Base-by-base conservation (phyloP, 108 stramenopile species). In the Nannochloropsis gaditana region DNA sequence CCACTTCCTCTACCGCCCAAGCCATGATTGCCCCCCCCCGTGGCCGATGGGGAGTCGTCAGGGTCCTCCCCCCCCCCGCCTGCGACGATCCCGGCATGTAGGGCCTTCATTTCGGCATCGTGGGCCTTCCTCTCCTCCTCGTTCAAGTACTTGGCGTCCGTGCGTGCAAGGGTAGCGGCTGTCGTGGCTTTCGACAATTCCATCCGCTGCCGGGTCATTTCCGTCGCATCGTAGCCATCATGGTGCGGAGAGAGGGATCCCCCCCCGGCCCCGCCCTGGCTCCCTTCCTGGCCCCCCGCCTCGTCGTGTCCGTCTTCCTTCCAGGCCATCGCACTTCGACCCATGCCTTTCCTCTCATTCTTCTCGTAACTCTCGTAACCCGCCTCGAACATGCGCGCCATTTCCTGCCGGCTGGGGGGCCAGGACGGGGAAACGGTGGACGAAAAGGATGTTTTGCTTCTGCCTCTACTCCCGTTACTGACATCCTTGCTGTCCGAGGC, bases 311-410 rank as follows among this genome's bases (percentile, higher is more conserved):
- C 31, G 59, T n/a, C 15, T 73, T 73, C 59, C 59, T 73, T 73
- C 59, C 59, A 73, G 8, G 59, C 15, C 59, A 73, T 73, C 19
- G 59, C 59, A 4, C 59, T n/a, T n/a, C 59, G 59, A 6, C 59
- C 59, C 59, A 73, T 4, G 0, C 59, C 59, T 73, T 73, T 73
- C n/a, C n/a, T 73, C 15, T 73, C 59, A n/a, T 73, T 73, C n/a
- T 73, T 73, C n/a, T 73, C 59, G 59, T 73, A 73, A 73, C 59
- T 73, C n/a, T 73, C 59, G 59, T 73, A 73, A n/a, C 59, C 59
- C 6, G 59, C 59, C 59, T 73, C 59, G 59, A 73, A 73, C 59
- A 73, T 73, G 19, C n/a, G 59, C 59, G 59, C 59, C 19, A 73
- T 15, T n/a, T 73, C 59, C n/a, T 73, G 15, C 19, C 59, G 59